Evolutionary conservation across 108 stramenopile species (phyloP), one percentile per base, ranked within the genome.

Genomic region (Cylindrotheca fusiformis): DNA sequence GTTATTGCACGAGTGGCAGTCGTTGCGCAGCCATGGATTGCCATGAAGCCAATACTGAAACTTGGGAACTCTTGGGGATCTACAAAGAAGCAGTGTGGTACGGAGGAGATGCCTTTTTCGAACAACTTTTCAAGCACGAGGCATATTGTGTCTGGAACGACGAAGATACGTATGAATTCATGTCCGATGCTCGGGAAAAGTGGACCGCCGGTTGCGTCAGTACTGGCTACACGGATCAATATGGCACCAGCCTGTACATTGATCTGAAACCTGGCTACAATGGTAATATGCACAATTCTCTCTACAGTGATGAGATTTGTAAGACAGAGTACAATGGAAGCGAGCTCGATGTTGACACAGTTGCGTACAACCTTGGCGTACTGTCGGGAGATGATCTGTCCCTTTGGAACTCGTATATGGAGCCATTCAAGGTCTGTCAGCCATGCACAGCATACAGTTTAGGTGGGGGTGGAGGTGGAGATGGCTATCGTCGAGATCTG

Each of bases 71-170:
- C 12, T 59, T 86, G 18, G 81, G 81, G 46, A 63, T 86, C 56
- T 83, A 77, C 81, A 86, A 83, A 58, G 72, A 81, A 36, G 54
- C 69, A 17, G 60, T 58, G 31, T 76, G 58, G 33, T 73, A 65
- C 47, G 74, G 74, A 47, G 49, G 55, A 8, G 68, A 83, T 55
- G 77, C 68, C 18, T 83, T 72, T 54, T 78, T 82, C 47, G 81
- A 83, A 48, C 85, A 83, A 51, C 81, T 86, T 14, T 83, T 86
- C 61, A 83, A 86, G 53, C 85, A 86, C 58, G 77, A 80, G 47
- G 81, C 76, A 22, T 54, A 71, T 8, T 82, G 81, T 51, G 41
- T 78, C 20, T 83, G 81, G 85, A 67, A 72, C 36, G 63, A 72
- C 26, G 63, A 72, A 4, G 51, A 65, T 20, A 18, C 61, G 8